Evolutionary conservation across 1,139 yeast species (phyloP).

Genomic region (Candida glucosophila): DNA sequence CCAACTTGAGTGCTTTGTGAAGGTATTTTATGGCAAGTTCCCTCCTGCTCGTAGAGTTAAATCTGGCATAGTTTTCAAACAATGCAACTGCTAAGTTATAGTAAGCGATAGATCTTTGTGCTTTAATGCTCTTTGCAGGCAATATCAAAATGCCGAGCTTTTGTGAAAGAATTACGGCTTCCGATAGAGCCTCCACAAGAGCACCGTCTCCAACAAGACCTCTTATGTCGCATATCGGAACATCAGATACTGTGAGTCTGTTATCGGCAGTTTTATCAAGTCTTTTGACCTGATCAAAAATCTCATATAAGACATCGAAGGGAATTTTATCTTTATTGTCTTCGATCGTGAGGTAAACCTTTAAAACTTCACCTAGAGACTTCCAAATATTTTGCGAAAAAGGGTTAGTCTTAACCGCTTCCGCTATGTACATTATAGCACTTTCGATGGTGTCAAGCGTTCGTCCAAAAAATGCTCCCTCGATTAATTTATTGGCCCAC

Average conservation of each 20-base stretch:
- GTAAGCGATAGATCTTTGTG: constrained; percentile 50
- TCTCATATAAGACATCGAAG: constrained; percentile 23
- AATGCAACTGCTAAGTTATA: constrained; percentile 69
- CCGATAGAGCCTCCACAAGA: constrained; percentile 12
- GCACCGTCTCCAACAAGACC: constrained; percentile 6
- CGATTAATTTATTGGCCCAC: constrained; percentile 44
- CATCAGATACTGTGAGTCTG: constrained; percentile 2
- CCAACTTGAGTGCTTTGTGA: constrained; percentile 63
- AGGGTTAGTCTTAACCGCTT: constrained; percentile 27
- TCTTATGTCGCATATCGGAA: background rate
- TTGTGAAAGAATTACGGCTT: constrained; percentile 19
- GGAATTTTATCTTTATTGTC: constrained; percentile 37
- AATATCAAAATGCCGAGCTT: constrained; percentile 19
- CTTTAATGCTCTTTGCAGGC: constrained; percentile 32
- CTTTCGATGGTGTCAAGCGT: constrained; percentile 30
- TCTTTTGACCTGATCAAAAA: constrained; percentile 16
- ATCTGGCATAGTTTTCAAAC: constrained; percentile 36
- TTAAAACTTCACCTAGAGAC: constrained; percentile 40
- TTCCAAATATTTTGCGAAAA: constrained; percentile 48
- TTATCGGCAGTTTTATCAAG: background rate
- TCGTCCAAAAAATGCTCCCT: constrained; percentile 60
- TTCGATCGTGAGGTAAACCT: constrained; percentile 37
- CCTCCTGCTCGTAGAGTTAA: constrained; percentile 20
- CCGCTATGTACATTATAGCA: constrained; percentile 43
- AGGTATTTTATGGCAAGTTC: constrained; percentile 47